Percentiles rank a stretch among this genome's conserved stretches.
Conservation (phyloP, 2,329 filamentous ascomycete species). For the Verticillium albo-atrum region DNA sequence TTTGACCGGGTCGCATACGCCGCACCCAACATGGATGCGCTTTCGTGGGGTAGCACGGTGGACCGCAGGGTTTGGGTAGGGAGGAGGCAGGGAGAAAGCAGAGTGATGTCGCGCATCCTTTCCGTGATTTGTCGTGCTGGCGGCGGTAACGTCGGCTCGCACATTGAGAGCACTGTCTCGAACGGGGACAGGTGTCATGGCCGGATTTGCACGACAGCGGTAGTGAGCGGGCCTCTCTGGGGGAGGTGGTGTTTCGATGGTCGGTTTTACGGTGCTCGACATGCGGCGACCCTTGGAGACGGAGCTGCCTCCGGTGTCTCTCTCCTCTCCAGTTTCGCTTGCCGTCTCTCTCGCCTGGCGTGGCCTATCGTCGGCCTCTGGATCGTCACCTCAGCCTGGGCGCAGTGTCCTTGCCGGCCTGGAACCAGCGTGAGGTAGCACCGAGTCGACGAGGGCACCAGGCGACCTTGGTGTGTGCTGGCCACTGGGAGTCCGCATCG, state of each 20-base stretch:
- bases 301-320: not conserved
- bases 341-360: not conserved
- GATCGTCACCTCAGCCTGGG: too few species aligned
- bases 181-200: too few species aligned
- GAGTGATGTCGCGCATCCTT: not conserved
- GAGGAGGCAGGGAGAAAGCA: not conserved
- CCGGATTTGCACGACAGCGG: too few species aligned
- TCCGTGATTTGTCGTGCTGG: not conserved
- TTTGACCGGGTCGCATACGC: not conserved
- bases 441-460: slow-evolving; percentile 3
- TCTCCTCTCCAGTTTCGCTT: not conserved
- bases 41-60: not conserved
- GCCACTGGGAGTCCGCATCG: too few species aligned
- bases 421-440: not conserved
- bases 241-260: not conserved
- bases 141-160: too few species aligned
- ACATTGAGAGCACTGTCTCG: too few species aligned
- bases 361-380: too few species aligned
- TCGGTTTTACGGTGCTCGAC: too few species aligned
- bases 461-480: not conserved
- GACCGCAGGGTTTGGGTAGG: not conserved
- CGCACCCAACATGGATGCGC: not conserved
- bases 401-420: too few species aligned
- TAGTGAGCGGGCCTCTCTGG: too few species aligned
- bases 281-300: not conserved